Evolutionary conservation across 169 alveolate species (phyloP), one percentile per base, ranked within the genome.

Genomic region (Cryptosporidium tyzzeri): DNA sequence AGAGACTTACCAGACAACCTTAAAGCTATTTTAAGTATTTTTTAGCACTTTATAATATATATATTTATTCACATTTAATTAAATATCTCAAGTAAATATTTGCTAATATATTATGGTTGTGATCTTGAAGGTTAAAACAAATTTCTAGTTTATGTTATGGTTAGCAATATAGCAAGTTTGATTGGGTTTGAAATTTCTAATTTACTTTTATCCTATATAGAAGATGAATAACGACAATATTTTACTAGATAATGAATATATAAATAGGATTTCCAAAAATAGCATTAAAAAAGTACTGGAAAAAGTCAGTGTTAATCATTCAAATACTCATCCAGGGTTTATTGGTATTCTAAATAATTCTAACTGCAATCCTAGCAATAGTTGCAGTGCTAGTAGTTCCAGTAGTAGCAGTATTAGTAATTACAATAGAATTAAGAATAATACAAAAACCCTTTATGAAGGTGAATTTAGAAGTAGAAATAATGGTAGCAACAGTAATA

Each of bases 191-290:
- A 55, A 2, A 8, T 26, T 7, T 8, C 37, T 0, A 26, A 55
- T 26, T 55, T n/a, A 55, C 14, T 26, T 55, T 9, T 26, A 3
- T 55, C 7, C 8, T 26, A 1, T 0, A 0, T 10, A 10, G 51
- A 67, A 67, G 9, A 67, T 67, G 45, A 67, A 26, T 12, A 21
- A 33, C 39, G 65, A 45, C 45, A 70, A 48, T n/a, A 45, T 70
- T 12, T 29, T 45, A 23, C 84, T 70, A 21, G 86, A 74, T 58
- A 39, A 74, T 74, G 86, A 74, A 14, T 74, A 74, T 26, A 33
- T 74, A 0, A 62, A 74, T 58, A 33, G 68, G 16, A 74, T 74
- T 26, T 33, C 69, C 16, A 55, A 55, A 58, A 74, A 74, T 14
- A 55, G 71, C 71, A 33, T 31, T 1, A 74, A 33, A 12, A 74